Conservation (phyloP, 768 basidiomycete genomes). For the Lentinula edodes region DNA sequence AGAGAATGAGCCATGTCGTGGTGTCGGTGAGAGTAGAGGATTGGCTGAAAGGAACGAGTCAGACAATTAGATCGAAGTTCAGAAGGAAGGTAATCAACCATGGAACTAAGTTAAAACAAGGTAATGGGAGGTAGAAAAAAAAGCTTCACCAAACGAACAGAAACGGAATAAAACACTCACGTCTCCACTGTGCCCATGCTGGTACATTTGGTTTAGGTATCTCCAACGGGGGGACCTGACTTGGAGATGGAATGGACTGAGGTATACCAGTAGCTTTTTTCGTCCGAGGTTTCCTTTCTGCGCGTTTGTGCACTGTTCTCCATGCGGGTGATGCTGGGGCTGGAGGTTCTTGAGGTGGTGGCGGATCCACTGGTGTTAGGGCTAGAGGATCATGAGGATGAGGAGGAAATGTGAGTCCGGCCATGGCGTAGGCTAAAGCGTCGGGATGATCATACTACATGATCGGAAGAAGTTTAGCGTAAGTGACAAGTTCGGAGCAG, state of each 20-base stretch:
- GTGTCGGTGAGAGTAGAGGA: slow-evolving; percentile 17
- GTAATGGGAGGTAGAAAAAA: neutral
- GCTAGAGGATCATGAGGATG: neutral
- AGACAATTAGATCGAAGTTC: neutral
- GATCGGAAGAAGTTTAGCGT: neutral
- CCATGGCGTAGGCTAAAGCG: neutral
- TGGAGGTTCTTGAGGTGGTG: slow-evolving; percentile 30
- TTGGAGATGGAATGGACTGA: slow-evolving; percentile 11
- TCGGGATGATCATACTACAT: neutral
- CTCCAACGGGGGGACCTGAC: slow-evolving; percentile 19
- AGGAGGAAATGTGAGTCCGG: slow-evolving; percentile 12
- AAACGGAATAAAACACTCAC: slow-evolving; percentile 22
- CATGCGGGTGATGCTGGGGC: slow-evolving; percentile 45
- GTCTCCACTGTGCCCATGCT: slow-evolving; percentile 56
- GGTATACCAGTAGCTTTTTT: slow-evolving; percentile 11
- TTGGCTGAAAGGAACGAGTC: neutral
- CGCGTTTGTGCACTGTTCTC: slow-evolving; percentile 35
- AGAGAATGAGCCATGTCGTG: slow-evolving; percentile 13
- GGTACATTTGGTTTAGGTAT: slow-evolving; percentile 27
- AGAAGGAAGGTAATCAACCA: neutral
- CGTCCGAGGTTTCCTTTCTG: slow-evolving; percentile 22
- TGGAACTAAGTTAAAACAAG: neutral
- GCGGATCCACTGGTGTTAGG: slow-evolving; percentile 25
- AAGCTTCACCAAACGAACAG: no score
- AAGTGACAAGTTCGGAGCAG: neutral